A percentile compares a stretch with the other conserved stretches of the same genome.
Evolutionary conservation across 306 rosid genomes (phyloP).

Genomic region (Trifolium subterraneum): DNA sequence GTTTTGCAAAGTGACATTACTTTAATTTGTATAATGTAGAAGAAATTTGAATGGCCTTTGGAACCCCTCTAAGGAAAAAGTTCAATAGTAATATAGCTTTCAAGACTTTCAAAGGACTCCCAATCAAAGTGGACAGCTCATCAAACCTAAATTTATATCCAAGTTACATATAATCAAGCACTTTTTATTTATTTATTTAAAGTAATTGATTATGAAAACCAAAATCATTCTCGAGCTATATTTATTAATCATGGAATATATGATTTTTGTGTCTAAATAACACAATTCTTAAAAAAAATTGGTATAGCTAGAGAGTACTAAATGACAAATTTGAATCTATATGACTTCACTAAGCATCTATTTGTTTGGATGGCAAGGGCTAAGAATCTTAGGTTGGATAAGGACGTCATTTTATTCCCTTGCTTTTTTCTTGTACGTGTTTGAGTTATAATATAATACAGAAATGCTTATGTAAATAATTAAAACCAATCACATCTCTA

Average conservation of each 20-base stretch:
- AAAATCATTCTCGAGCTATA: too few species aligned
- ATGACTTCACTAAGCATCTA: conserved; percentile 31
- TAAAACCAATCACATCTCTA: too few species aligned
- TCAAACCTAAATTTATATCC: conserved; percentile 1
- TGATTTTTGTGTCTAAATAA: too few species aligned
- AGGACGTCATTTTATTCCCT: conserved; percentile 41
- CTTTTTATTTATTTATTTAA: background rate
- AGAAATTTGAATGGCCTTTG: conserved; percentile 41
- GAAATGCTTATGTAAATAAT: too few species aligned
- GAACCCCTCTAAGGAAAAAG: conserved; percentile 39
- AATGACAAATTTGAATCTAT: conserved; percentile 33
- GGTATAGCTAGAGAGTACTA: background rate
- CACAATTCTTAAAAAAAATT: too few species aligned
- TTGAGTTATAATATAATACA: background rate
- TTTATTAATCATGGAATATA: too few species aligned
- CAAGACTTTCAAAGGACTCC: conserved; percentile 43
- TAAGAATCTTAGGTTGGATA: conserved; percentile 34
- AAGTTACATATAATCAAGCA: background rate
- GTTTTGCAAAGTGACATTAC: background rate
- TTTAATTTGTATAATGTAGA: background rate
- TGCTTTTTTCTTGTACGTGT: conserved; percentile 4
- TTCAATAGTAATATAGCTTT: conserved; percentile 25
- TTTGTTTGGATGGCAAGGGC: conserved; percentile 14
- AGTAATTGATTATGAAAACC: conserved; percentile 1
- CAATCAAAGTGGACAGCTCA: conserved; percentile 39